Conservation (phyloP, 345 rosid genomes). For the Heritiera fomes region DNA sequence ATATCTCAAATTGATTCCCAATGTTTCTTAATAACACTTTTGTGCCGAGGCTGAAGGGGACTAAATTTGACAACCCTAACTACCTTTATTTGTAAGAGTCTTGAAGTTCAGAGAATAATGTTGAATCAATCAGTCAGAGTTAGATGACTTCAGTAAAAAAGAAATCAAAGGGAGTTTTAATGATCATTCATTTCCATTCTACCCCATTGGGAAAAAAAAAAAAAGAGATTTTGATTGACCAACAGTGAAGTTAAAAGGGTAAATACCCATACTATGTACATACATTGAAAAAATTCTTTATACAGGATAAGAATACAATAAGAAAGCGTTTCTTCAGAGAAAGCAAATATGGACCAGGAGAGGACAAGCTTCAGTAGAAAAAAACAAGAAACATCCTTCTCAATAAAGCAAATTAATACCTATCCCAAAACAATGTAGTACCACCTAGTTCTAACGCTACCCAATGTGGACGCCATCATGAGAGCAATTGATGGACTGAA, state of each 20-base stretch:
- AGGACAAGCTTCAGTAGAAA: slow-evolving; percentile 31
- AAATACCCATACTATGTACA: neutral
- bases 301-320: slow-evolving; percentile 21
- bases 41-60: neutral
- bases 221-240: no score
- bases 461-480: slow-evolving; percentile 10
- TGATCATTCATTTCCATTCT: no score
- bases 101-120: no score
- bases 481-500: slow-evolving; percentile 1
- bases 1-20: neutral
- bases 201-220: no score
- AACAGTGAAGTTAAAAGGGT: no score
- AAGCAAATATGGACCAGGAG: slow-evolving; percentile 3
- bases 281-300: neutral
- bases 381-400: slow-evolving; percentile 27
- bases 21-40: neutral
- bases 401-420: slow-evolving; percentile 1
- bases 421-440: slow-evolving; percentile 2
- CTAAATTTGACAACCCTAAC: no score
- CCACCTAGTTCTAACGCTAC: neutral
- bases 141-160: no score
- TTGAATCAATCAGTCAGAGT: no score
- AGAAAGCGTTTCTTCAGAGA: neutral
- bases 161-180: no score
- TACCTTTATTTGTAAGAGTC: no score